Evolutionary conservation across 2,329 filamentous ascomycete species (phyloP), one percentile per base, ranked within the genome.

Genomic region (Drechslerella dactyloides): DNA sequence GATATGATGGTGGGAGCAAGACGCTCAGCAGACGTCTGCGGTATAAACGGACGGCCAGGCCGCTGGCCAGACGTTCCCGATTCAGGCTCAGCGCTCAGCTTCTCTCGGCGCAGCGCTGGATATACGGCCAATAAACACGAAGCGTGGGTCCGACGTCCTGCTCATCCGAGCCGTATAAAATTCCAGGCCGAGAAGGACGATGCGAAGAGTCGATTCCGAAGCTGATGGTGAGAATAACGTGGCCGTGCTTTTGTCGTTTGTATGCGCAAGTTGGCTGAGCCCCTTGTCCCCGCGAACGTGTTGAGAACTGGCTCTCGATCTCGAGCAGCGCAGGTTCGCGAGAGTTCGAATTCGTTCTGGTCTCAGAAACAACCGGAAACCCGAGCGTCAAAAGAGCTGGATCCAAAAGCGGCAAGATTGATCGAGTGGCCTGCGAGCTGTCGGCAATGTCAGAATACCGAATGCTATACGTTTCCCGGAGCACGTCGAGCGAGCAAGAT

Each of bases 111-210:
- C 24, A 19, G 44, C 10, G 33, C 30, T 6, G 27, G 57, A 64
- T 70, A 58, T 59, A 60, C n/a, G 52, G 23, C 57, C 54, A 55
- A 27, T 44, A 37, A 40, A 30, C 44, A 53, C 23, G 24, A 19
- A 21, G 50, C 23, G 30, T 11, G 10, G 2, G 23, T 53, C 24
- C 50, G 17, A 35, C n/a, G 30, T 19, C 30, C 24, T 23, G 30
- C 23, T 53, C 50, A 33, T 33, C 24, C 50, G 23, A 51, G 15
- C 37, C 37, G 37, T 13, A 42, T 42, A 17, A 42, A 42, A 17
- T 15, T 33, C 27, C 27, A 4, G 13, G 11, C 40, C 5, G 40
- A 44, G 40, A 17, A 44, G 4, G 40, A 44, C 5, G 15, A 15
- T 44, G 40, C 11, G 40, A 44, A 17, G 5, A 3, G 40, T 44